Conservation (phyloP, 768 basidiomycete species). For the Nevesoporus exiguus region DNA sequence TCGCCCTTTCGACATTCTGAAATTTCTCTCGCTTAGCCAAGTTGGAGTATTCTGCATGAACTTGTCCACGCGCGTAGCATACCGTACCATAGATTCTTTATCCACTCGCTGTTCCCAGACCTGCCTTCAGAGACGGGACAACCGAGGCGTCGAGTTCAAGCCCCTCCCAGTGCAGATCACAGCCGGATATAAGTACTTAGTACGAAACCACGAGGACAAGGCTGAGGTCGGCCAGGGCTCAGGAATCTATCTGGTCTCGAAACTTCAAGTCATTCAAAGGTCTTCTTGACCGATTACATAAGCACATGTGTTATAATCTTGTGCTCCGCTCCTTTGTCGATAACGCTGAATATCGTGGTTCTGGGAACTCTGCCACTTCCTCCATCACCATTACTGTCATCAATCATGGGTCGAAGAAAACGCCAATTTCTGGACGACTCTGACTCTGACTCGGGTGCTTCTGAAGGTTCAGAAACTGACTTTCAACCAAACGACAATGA, state of each 20-base stretch:
- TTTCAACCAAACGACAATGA: constrained; percentile 49
- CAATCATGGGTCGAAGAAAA: constrained; percentile 70
- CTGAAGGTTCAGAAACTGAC: constrained; percentile 51
- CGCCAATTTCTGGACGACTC: constrained; percentile 69
- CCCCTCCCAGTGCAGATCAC: no score
- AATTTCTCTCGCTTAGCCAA: constrained; percentile 29
- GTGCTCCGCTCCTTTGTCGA: no score
- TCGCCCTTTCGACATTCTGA: constrained; percentile 1
- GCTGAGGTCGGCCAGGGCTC: no score
- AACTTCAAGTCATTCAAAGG: no score
- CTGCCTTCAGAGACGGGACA: neutral
- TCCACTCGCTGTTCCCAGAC: no score
- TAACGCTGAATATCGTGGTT: neutral
- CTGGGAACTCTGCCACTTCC: neutral
- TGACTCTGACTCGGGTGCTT: constrained; percentile 73
- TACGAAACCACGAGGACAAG: no score
- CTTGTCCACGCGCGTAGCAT: constrained; percentile 19
- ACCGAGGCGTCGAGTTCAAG: no score
- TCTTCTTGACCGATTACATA: neutral
- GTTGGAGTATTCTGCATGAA: constrained; percentile 43
- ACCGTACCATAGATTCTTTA: constrained; percentile 13
- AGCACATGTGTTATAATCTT: no score
- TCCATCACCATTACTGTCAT: neutral
- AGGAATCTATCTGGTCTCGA: no score
- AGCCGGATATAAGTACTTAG: no score